Conservation (phyloP, 1,284 basidiomycete species). For the Ustilago xerochloae region DNA sequence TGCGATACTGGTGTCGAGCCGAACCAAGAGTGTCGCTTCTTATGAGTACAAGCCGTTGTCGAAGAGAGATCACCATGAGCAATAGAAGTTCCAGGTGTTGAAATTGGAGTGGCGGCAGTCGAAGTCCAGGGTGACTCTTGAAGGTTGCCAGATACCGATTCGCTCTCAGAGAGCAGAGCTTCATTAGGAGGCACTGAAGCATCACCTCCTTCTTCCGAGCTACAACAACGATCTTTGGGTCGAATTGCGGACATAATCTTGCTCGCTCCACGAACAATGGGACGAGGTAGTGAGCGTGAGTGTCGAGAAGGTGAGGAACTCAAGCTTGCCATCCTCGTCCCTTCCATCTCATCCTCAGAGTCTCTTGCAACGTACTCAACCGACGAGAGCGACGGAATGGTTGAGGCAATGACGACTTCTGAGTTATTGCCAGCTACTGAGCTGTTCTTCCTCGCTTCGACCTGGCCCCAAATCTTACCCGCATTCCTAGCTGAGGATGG, state of each 20-base stretch:
- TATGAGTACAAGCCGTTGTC: not conserved
- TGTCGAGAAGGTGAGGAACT: slow-evolving; percentile 47
- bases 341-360: slow-evolving; percentile 26
- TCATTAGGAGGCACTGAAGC: not conserved
- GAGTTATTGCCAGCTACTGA: slow-evolving; percentile 7
- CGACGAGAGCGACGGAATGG: slow-evolving; percentile 6
- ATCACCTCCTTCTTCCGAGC: not conserved
- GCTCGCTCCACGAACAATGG: slow-evolving; percentile 2
- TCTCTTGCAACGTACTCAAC: not conserved
- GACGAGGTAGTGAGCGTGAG: slow-evolving; percentile 22
- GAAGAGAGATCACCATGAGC: slow-evolving; percentile 5
- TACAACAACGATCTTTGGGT: not conserved
- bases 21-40: slow-evolving; percentile 28
- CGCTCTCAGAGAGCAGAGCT: slow-evolving; percentile 6
- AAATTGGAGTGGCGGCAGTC: slow-evolving; percentile 5
- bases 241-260: slow-evolving; percentile 5
- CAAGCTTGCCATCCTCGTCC: slow-evolving; percentile 20
- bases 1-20: slow-evolving; percentile 18
- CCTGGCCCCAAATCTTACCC: not conserved
- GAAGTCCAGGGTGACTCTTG: slow-evolving; percentile 21
- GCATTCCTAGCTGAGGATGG: not conserved
- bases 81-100: slow-evolving; percentile 20
- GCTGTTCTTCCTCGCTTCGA: slow-evolving; percentile 40
- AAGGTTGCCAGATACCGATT: slow-evolving; percentile 8
- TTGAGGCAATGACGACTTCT: slow-evolving; percentile 14